Percentiles rank a stretch among this genome's conserved stretches.
These are phyloP conservation scores for Tulasnella sp. DNA, from an alignment of 768 basidiomycete species.

Conservation along the genomic window DNA sequence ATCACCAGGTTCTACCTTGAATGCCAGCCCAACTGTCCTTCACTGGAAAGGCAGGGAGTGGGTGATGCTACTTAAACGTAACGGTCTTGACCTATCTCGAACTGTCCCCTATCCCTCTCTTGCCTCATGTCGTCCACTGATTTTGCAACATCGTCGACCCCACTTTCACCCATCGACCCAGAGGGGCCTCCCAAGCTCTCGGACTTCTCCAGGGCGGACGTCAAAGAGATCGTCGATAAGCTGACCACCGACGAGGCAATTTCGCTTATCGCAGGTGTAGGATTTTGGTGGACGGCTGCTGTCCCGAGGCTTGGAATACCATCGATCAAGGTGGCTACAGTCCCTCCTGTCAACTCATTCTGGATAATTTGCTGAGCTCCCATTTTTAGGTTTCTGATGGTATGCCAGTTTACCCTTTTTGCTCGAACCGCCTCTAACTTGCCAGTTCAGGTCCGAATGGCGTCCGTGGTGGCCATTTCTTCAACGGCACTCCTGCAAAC, in stretches of 20 bases:
- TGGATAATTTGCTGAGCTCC: not conserved
- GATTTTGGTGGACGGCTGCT: constrained; percentile 27
- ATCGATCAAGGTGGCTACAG: constrained; percentile 34
- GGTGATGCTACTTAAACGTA: not conserved
- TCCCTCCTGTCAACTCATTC: not conserved
- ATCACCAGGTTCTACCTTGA: not conserved
- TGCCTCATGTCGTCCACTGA: not conserved
- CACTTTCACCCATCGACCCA: not conserved
- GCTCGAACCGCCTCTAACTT: not conserved
- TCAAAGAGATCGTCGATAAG: constrained; percentile 53
- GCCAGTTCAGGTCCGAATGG: constrained; percentile 51
- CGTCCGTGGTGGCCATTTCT: constrained; percentile 27
- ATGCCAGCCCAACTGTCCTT: not conserved
- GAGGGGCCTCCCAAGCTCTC: constrained; percentile 10
- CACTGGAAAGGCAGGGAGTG: not conserved
- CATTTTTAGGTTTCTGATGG: constrained; percentile 9
- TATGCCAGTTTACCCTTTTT: not conserved
- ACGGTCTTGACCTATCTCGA: not conserved
- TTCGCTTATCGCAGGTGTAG: constrained; percentile 63
- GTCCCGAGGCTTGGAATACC: constrained; percentile 63
- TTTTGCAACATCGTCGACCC: not conserved
- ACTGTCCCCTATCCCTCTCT: not conserved
- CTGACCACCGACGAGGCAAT: constrained; percentile 71
- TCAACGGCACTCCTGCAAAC: constrained; percentile 50
- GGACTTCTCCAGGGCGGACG: constrained; percentile 28